Evolutionary conservation across 2,329 filamentous ascomycete species (phyloP).

Genomic region (Huntiella moniliformis): DNA sequence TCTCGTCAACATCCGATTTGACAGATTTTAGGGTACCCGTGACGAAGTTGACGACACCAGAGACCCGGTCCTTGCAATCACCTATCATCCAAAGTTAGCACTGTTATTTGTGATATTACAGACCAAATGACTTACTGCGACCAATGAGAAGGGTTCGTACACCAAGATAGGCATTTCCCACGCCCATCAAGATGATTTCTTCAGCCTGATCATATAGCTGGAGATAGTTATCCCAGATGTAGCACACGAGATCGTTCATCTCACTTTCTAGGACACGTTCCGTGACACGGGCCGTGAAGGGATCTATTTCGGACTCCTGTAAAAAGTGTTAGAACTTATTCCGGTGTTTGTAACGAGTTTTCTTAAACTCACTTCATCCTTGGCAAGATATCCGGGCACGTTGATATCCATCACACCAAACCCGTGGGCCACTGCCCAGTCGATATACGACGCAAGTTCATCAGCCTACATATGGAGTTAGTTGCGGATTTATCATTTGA

Average conservation of each 20-base stretch:
- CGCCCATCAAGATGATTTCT: constrained; percentile 68
- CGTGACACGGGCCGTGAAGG: constrained; percentile 25
- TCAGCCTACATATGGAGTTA: constrained; percentile 43
- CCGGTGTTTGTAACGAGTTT: neutral
- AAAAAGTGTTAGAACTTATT: neutral
- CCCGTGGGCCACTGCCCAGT: constrained; percentile 58
- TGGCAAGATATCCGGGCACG: constrained; percentile 58
- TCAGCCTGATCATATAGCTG: constrained; percentile 53
- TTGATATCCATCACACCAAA: constrained; percentile 87
- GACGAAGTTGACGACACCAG: constrained; percentile 65
- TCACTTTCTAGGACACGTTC: constrained; percentile 35
- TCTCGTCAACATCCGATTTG: constrained; percentile 57
- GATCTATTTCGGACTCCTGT: constrained; percentile 23
- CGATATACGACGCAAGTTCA: constrained; percentile 59
- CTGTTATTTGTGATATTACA: neutral
- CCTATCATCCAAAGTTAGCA: constrained; percentile 11
- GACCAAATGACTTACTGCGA: constrained; percentile 34
- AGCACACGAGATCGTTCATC: constrained; percentile 57
- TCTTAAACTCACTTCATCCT: constrained; percentile 26
- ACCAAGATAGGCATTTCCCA: constrained; percentile 75
- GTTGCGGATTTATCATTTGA: neutral
- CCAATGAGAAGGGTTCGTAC: constrained; percentile 65
- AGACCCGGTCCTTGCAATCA: constrained; percentile 49
- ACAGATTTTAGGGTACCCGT: constrained; percentile 59
- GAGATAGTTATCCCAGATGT: constrained; percentile 95